Evolutionary conservation across 2,329 filamentous ascomycete genomes (phyloP), one percentile per base, ranked within the genome.

Genomic region (Didymellaceae sp.): DNA sequence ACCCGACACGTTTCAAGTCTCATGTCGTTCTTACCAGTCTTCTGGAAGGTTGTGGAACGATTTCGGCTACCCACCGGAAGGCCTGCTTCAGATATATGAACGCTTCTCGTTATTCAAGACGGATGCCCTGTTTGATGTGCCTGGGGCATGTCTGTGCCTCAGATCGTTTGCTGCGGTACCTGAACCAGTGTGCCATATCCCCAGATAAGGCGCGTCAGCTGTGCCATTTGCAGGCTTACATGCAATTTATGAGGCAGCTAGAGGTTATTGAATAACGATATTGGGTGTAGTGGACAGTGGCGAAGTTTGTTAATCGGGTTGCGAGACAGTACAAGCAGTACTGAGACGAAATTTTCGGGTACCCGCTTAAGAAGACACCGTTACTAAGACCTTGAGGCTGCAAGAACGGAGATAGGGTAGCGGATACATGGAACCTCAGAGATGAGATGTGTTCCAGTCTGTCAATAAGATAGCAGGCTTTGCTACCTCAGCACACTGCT

Each of bases 251-350:
- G 42, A 38, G 32, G 43, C 38, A 43, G 42, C 37, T 45, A 24
- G 21, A 5, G 21, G 32, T 24, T 37, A 20, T 7, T 11, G 18
- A 14, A 24, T 37, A n/a, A 8, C 13, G 9, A 16, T 4, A 14
- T 37, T 22, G 20, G 33, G 13, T 6, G 33, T 22, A 21, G 33
- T 22, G n/a, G 33, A 17, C 22, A 13, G 10, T 22, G 21, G 40
- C 22, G 21, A 17, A 34, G 41, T 22, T 22, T 10, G 16, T 18
- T 17, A 17, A 21, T 28, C 25, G 42, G 6, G 25, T 22, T 46
- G 37, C 32, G 32, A 37, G 47, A 45, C 47, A 17, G 39, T 26
- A 20, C 30, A 18, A 25, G 35, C 34, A 25, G 20, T 51, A 32
- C 37, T 46, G 48, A 46, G 42, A 51, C 48, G 16, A 31, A 6